Conservation (phyloP, 225 moss, liverwort and hornwort genomes). For the Straminergon stramineum region DNA sequence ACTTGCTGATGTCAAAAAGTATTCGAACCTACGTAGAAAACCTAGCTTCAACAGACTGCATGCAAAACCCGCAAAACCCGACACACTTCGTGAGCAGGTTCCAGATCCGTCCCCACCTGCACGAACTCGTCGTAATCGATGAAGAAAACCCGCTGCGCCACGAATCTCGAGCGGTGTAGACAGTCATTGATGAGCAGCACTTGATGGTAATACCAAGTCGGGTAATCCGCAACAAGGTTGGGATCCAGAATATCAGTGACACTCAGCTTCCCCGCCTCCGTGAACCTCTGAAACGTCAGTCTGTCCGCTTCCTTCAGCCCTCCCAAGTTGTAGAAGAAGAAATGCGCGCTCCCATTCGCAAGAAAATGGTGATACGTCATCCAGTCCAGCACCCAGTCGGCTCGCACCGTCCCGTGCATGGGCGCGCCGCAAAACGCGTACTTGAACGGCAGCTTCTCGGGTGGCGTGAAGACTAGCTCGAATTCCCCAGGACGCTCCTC, state of each 20-base stretch:
- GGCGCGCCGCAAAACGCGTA: slow-evolving; percentile 83
- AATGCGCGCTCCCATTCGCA: slow-evolving; percentile 55
- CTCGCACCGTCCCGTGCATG: slow-evolving; percentile 35
- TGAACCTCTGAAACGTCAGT: not conserved
- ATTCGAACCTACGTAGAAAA: not conserved
- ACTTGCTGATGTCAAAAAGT: no score
- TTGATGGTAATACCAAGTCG: slow-evolving; percentile 61
- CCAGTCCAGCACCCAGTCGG: slow-evolving; percentile 56
- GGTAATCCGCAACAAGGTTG: slow-evolving; percentile 19
- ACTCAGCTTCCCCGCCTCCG: slow-evolving; percentile 43
- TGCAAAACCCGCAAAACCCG: not conserved
- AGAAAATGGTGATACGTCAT: slow-evolving; percentile 62
- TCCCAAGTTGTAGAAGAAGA: slow-evolving; percentile 64
- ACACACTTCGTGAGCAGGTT: not conserved
- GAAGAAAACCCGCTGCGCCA: slow-evolving; percentile 50
- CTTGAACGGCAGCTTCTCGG: slow-evolving; percentile 21
- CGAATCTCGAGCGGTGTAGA: slow-evolving; percentile 49
- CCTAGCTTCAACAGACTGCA: not conserved
- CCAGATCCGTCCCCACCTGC: slow-evolving; percentile 5
- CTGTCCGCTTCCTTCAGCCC: slow-evolving; percentile 1
- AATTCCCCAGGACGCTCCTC: slow-evolving; percentile 44
- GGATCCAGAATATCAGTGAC: slow-evolving; percentile 26
- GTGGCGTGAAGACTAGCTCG: slow-evolving; percentile 10
- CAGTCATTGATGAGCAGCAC: slow-evolving; percentile 83
- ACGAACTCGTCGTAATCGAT: slow-evolving; percentile 71